These are phyloP conservation scores for Nicotiana otophora DNA, from an alignment of 257 asterid genomes.

Conservation along the genomic window DNA sequence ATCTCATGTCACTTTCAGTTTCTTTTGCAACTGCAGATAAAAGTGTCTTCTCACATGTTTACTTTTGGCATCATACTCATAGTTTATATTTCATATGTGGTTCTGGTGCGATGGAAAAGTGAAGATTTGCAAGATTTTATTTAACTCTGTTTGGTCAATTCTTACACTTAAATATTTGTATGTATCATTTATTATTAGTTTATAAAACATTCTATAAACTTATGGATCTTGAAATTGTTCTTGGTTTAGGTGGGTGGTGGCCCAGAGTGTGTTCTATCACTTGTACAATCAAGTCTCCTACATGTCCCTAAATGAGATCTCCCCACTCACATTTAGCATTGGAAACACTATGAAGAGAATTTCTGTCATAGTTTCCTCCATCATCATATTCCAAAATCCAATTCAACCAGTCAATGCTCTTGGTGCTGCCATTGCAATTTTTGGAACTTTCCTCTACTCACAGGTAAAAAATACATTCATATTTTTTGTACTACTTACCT, in stretches of 20 bases:
- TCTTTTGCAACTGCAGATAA: not conserved
- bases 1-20: not conserved
- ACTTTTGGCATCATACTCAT: not conserved
- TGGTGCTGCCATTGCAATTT: constrained; percentile 88
- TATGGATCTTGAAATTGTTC: constrained; percentile 12
- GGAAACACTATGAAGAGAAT: constrained; percentile 91
- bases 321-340: constrained; percentile 79
- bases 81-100: not conserved
- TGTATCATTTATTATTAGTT: not conserved
- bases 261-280: constrained; percentile 88
- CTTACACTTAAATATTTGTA: not conserved
- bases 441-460: constrained; percentile 81
- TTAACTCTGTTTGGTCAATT: not conserved
- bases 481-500: not conserved
- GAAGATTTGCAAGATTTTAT: not conserved
- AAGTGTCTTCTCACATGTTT: not conserved
- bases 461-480: constrained; percentile 39
- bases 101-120: not conserved
- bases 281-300: constrained; percentile 87
- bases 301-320: constrained; percentile 85
- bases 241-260: constrained; percentile 78
- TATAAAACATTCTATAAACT: not conserved
- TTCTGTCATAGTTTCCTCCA: constrained; percentile 82
- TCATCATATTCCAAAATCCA: constrained; percentile 79
- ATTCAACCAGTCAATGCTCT: constrained; percentile 79